Evolutionary conservation across 345 rosid genomes (phyloP).

Genomic region (Fremontodendron californicum): DNA sequence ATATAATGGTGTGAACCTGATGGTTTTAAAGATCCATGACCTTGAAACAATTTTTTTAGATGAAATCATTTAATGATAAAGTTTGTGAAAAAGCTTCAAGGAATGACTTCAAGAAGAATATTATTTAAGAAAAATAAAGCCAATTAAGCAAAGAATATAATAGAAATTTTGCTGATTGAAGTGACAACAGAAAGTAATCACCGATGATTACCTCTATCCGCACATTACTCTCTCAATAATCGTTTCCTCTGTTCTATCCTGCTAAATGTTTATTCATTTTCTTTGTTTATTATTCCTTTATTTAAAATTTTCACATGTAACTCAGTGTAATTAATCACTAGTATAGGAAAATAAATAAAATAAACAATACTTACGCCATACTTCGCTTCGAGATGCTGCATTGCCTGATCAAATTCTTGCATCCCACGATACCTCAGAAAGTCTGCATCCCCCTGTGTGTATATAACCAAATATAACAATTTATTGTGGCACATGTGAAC

Average conservation of each 20-base stretch:
- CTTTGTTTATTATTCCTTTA: neutral
- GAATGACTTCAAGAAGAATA: neutral
- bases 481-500: neutral
- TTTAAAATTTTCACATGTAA: neutral
- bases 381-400: conserved; percentile 82
- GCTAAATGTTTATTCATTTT: neutral
- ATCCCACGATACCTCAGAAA: conserved; percentile 77
- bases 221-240: neutral
- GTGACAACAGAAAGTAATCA: neutral
- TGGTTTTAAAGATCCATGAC: neutral
- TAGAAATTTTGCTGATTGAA: neutral
- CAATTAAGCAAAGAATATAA: neutral
- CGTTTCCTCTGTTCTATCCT: neutral
- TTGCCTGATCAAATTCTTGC: conserved; percentile 93
- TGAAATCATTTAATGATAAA: neutral
- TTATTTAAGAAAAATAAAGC: neutral
- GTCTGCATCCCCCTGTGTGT: conserved; percentile 66
- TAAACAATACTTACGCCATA: conserved; percentile 57
- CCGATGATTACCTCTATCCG: neutral
- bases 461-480: conserved; percentile 9
- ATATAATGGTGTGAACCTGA: neutral
- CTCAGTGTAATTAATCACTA: neutral
- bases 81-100: neutral
- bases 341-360: neutral
- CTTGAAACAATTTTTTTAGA: neutral